phyloP scores from a whole-genome alignment of 2,329 filamentous ascomycete species.

The Exutisphaerella laricina region DNA sequence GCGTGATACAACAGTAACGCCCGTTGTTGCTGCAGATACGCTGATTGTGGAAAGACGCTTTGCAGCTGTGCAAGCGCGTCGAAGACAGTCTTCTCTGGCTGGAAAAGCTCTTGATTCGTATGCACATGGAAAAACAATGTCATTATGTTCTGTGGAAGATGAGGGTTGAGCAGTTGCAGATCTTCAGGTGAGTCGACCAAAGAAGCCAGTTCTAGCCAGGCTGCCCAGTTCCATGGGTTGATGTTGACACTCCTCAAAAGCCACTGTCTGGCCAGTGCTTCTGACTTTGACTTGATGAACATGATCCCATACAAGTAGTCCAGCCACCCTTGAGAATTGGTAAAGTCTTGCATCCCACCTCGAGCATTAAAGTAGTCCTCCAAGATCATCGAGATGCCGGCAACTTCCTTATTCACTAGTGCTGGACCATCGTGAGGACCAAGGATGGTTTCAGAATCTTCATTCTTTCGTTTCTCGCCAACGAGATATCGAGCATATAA shows the following conservation, averaged over 20 bases:
- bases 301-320: slow-evolving; percentile 91
- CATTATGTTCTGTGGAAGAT: slow-evolving; percentile 83
- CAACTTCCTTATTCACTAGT: slow-evolving; percentile 77
- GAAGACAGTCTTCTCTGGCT: slow-evolving; percentile 70
- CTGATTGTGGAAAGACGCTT: slow-evolving; percentile 76
- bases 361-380: slow-evolving; percentile 74
- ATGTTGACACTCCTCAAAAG: slow-evolving; percentile 82
- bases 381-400: slow-evolving; percentile 67
- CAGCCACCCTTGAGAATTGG: slow-evolving; percentile 71
- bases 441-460: slow-evolving; percentile 95
- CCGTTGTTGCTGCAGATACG: slow-evolving; percentile 85
- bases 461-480: slow-evolving; percentile 92
- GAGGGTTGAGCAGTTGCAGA: slow-evolving; percentile 50
- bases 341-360: slow-evolving; percentile 30
- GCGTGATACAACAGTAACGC: slow-evolving; percentile 86
- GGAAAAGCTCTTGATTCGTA: slow-evolving; percentile 85
- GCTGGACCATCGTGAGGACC: slow-evolving; percentile 85
- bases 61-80: slow-evolving; percentile 71
- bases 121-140: slow-evolving; percentile 91
- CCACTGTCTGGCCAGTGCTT: slow-evolving; percentile 75
- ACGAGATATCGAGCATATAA: slow-evolving; percentile 89
- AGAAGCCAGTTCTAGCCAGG: slow-evolving; percentile 86
- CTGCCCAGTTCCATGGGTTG: slow-evolving; percentile 94
- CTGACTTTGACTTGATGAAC: slow-evolving; percentile 84
- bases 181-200: slow-evolving; percentile 76